Base-by-base conservation (phyloP, 2,329 filamentous ascomycete genomes). In the Fusarium sp. region DNA sequence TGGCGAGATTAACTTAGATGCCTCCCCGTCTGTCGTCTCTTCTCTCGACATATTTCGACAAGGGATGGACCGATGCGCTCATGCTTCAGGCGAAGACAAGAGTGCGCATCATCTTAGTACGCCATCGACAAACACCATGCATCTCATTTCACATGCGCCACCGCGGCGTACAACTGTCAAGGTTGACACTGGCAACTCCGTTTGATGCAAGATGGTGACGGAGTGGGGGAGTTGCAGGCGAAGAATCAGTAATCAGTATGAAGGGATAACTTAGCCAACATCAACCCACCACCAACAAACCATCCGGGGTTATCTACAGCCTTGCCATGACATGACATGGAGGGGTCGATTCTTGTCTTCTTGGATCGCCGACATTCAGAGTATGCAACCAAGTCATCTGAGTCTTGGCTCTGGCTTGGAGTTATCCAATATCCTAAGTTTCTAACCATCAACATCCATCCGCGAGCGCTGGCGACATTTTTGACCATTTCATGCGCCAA, bases 61-160 rank as follows among this genome's bases (percentile, higher is more conserved):
- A 56, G 47, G 59, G 56, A 45, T 41, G 13, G 13, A 28, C n/a
- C 15, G 28, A 57, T 51, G 58, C 35, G 14, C 46, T 64, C 24
- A n/a, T 37, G 41, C 13, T 37, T 37, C 35, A 46, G 24, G 51
- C 28, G 50, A 50, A 30, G 45, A 57, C 39, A 44, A 37, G 19
- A 60, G 26, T 20, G 45, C 24, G 30, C 56, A 57, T 59, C 56
- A 52, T 67, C 54, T 49, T 45, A 60, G 33, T 65, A 65, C 48
- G 44, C 58, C 35, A 46, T 33, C 47, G 49, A 49, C 63, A 44
- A 68, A 66, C 48, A 56, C 47, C 28, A 53, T 60, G 63, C 57
- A 56, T 55, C 43, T 49, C 37, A 20, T n/a, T 58, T 63, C 30
- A 41, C 53, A 63, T 64, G 61, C 59, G 35, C 45, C 39, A 35